Percentiles rank a stretch among this genome's conserved stretches.
phyloP scores from a whole-genome alignment of 2,329 filamentous ascomycete species.

The Aureobasidium sp. region DNA sequence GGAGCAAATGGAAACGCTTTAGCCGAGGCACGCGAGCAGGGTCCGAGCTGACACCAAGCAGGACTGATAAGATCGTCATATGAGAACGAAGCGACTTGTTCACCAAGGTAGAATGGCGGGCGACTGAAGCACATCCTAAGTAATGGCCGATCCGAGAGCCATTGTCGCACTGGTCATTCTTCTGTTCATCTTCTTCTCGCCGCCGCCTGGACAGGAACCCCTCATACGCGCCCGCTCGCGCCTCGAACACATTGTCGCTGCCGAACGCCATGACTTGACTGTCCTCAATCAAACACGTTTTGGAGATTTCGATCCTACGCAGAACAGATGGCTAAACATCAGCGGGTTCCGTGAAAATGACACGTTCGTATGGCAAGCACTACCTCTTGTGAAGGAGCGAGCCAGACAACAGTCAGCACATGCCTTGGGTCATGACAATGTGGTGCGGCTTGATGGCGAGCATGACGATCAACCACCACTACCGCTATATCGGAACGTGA shows the following conservation, averaged over 20 bases:
- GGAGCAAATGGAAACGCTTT: neutral
- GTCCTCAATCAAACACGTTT: slow-evolving; percentile 45
- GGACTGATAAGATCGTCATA: neutral
- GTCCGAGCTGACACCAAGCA: neutral
- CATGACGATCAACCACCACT: slow-evolving; percentile 37
- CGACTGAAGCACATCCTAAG: neutral
- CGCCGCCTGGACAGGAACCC: slow-evolving; percentile 33
- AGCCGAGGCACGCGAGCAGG: neutral
- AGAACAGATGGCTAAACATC: slow-evolving; percentile 47
- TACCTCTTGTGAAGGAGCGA: slow-evolving; percentile 58
- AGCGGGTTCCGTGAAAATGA: slow-evolving; percentile 70
- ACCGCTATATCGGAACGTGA: slow-evolving; percentile 69
- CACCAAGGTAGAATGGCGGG: slow-evolving; percentile 13
- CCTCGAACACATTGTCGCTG: slow-evolving; percentile 42
- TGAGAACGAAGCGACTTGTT: too few species aligned
- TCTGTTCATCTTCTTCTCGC: slow-evolving; percentile 47
- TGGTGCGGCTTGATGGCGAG: slow-evolving; percentile 28
- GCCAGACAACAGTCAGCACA: slow-evolving; percentile 50
- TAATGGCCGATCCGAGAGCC: slow-evolving; percentile 37
- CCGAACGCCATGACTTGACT: slow-evolving; percentile 45
- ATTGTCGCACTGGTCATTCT: slow-evolving; percentile 44
- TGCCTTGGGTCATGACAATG: slow-evolving; percentile 31
- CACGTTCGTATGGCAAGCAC: slow-evolving; percentile 69
- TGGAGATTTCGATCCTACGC: slow-evolving; percentile 43
- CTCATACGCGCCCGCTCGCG: slow-evolving; percentile 36